phyloP scores from a whole-genome alignment of 768 basidiomycete species.

The Clavulina sp. region DNA sequence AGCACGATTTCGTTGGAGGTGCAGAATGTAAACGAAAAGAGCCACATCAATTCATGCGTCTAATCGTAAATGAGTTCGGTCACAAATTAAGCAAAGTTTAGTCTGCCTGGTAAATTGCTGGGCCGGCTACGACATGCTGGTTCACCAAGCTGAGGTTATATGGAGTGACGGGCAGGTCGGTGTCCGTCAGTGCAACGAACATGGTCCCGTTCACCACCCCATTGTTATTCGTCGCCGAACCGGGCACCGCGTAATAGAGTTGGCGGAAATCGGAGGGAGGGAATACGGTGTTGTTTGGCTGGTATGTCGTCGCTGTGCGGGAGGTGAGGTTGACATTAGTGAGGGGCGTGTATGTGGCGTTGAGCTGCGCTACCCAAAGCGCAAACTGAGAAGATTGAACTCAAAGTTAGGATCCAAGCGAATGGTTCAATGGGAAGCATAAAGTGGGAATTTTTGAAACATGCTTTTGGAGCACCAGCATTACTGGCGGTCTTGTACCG shows the following conservation, averaged over 20 bases:
- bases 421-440: not conserved
- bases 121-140: constrained; percentile 37
- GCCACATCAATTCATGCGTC: no score
- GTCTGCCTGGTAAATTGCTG: constrained; percentile 31
- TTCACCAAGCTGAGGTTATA: constrained; percentile 38
- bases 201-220: constrained; percentile 35
- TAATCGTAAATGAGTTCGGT: no score
- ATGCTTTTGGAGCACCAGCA: constrained; percentile 27
- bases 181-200: constrained; percentile 36
- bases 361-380: constrained; percentile 44
- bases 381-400: constrained; percentile 23
- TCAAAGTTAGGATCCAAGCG: not conserved
- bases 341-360: constrained; percentile 39
- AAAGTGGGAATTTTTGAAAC: constrained; percentile 1
- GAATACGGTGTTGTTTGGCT: constrained; percentile 34
- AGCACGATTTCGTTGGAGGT: no score
- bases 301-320: constrained; percentile 27
- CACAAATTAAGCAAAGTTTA: no score
- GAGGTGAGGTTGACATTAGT: constrained; percentile 24
- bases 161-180: constrained; percentile 35
- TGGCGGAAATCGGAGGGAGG: constrained; percentile 15
- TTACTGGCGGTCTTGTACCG: constrained; percentile 33
- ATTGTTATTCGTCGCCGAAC: not conserved
- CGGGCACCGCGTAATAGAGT: not conserved
- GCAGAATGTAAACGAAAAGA: no score